A percentile compares a stretch with the other conserved stretches of the same genome.
Evolutionary conservation across 2,329 filamentous ascomycete species (phyloP).

Genomic region (Teratosphaeria gauchensis): DNA sequence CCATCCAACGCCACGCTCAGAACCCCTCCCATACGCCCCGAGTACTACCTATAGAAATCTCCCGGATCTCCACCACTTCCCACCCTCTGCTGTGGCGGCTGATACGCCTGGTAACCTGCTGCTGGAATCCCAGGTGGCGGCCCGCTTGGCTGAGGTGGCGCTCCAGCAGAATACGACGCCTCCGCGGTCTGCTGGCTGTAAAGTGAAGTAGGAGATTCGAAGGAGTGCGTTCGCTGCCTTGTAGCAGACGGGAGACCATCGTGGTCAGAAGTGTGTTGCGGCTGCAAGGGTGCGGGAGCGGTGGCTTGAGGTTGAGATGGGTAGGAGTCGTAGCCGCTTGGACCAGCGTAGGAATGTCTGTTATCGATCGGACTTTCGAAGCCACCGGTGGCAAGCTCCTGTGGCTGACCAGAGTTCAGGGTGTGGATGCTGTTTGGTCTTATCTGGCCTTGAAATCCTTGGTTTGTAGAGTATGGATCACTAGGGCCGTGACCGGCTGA

Average conservation of each 20-base stretch:
- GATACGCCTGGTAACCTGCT: constrained; percentile 23
- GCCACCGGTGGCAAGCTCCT: constrained; percentile 38
- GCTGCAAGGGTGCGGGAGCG: constrained; percentile 9
- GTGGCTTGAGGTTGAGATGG: not conserved
- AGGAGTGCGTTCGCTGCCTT: constrained; percentile 19
- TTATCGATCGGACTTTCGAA: constrained; percentile 40
- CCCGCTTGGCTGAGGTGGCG: constrained; percentile 15
- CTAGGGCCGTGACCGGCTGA: constrained; percentile 15
- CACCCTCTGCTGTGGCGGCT: constrained; percentile 17
- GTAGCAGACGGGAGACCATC: constrained; percentile 11
- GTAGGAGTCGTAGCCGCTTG: not conserved
- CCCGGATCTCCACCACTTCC: constrained; percentile 23
- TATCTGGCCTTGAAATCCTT: constrained; percentile 28
- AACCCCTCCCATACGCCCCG: not conserved
- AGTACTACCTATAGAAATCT: constrained; percentile 24
- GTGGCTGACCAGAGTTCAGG: constrained; percentile 31
- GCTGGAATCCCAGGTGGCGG: constrained; percentile 23
- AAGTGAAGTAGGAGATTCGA: constrained; percentile 20
- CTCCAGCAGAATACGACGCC: not conserved
- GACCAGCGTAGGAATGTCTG: constrained; percentile 28
- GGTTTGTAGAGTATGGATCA: constrained; percentile 8
- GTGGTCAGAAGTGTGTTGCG: constrained; percentile 10
- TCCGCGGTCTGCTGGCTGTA: constrained; percentile 16
- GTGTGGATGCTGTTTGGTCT: constrained; percentile 30
- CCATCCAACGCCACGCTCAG: not conserved